Base-by-base conservation (phyloP, 257 asterid genomes). In the Primulina tabacum region DNA sequence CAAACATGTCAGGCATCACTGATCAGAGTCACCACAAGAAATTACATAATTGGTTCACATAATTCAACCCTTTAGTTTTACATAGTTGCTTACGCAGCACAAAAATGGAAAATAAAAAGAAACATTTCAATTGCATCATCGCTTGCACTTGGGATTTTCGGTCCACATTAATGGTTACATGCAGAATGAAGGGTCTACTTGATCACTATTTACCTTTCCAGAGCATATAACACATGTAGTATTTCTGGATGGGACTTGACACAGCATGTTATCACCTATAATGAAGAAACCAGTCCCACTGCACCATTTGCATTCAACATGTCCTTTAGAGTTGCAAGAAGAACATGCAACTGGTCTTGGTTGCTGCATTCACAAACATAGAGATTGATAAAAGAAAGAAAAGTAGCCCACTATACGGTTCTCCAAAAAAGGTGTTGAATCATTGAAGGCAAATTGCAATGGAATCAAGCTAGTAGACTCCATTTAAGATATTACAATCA, bases 231-330 rank as follows among this genome's bases (percentile, higher is more conserved):
- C 89, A 77, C 97, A 93, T 6, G 88, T 77, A 0, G 95, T 87
- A 82, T 86, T 90, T 73, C 90, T 83, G 20, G 99, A 90, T 65
- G 97, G 97, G 67, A 93, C 95, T 82, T 93, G 89, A 71, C 99
- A 90, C 79, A 90, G 29, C 97, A 90, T 93, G 85, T 93, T 93
- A 69, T 93, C 95, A 17, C 99, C 97, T 43, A 90, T 81, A 71
- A 89, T 85, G 87, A 93, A 93, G 88, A 89, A 93, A 65, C 97
- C 97, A 12, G 99, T 93, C 64, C 99, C 99, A 20, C 82, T 79
- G 30, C 99, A 93, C 97, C 99, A 90, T 75, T 85, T 86, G 87
- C 99, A 93, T 56, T 93, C 99, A 3, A 84, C 89, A 58, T 81
- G 75, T 18, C 99, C 97, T 73, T 85, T 82, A 37, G 96, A 84